These are phyloP conservation scores for Phytopythium sindhum DNA, from an alignment of 352 stramenopile species.

Conservation along the genomic window DNA sequence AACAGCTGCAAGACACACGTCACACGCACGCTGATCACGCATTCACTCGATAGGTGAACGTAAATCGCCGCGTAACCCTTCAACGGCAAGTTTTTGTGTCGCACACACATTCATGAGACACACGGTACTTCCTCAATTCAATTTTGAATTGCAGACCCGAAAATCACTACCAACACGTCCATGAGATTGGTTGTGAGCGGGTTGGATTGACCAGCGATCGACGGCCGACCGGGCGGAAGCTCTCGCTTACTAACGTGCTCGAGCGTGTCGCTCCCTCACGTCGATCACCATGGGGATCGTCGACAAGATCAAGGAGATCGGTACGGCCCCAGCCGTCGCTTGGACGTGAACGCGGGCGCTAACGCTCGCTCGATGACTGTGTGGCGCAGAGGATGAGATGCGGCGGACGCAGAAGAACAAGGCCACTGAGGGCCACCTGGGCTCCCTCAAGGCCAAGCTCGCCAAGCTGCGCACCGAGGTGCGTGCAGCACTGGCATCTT, in stretches of 20 bases:
- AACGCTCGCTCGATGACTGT: not conserved
- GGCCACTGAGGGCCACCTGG: constrained; percentile 88
- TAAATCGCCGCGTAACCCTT: too few relatives aligned
- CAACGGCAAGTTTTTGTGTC: too few relatives aligned
- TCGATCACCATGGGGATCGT: constrained; percentile 86
- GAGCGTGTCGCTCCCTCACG: constrained; percentile 13
- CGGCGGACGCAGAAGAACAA: constrained; percentile 99
- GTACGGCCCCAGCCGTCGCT: constrained; percentile 27
- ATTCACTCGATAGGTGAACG: too few relatives aligned
- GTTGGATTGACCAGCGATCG: not conserved
- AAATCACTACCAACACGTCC: too few relatives aligned
- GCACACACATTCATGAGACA: too few relatives aligned
- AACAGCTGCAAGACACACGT: too few relatives aligned
- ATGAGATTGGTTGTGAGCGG: too few relatives aligned
- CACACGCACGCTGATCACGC: too few relatives aligned
- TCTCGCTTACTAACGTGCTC: not conserved
- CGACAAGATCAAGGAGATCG: constrained; percentile 93
- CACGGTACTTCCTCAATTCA: too few relatives aligned
- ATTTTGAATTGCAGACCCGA: too few relatives aligned
- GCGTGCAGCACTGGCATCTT: not conserved
- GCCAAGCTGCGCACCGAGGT: constrained; percentile 98
- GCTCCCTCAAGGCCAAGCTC: constrained; percentile 97
- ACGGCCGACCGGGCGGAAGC: too few relatives aligned
- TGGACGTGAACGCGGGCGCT: not conserved
- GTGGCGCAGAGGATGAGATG: constrained; percentile 91